Evolutionary conservation across 805 yeast species (phyloP), one percentile per base, ranked within the genome.

Genomic region (Peterozyma toletana): DNA sequence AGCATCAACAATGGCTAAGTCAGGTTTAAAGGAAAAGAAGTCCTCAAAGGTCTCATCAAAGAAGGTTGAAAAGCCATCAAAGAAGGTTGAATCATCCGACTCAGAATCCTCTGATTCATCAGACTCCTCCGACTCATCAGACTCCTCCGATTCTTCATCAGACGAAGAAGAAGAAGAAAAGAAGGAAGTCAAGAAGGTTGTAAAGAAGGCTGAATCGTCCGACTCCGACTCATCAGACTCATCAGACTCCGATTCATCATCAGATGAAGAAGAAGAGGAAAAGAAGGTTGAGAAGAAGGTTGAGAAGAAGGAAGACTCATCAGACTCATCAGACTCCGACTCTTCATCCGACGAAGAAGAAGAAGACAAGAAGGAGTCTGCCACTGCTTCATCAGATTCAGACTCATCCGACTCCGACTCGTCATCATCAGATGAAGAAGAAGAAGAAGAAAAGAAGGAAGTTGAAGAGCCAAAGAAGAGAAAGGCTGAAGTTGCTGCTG

Each of bases 401-500:
- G 45, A 42, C 34, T 34, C 37, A 11, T 41, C 47, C 9, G 47
- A 40, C 11, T 35, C 44, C 30, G 58, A 53, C 44, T 58, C 63
- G 35, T 50, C 52, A 36, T 42, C 38, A 56, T 21, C 27, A 21
- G 59, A 51, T 33, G 55, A 64, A 42, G 64, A 67, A 33, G 64
- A 61, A 37, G 60, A 57, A 48, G 67, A 66, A 47, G 60, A 56
- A 45, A 56, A 60, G 37, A 57, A 57, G 45, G 44, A 56, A 30
- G 55, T 57, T 47, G 47, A 50, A 37, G 65, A 62, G 53, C 57
- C 73, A 17, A 63, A 64, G 46, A 70, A 69, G 55, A 74, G 70
- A 45, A 73, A 66, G 48, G 64, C 62, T 37, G 71, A 66, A 44
- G 64, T 59, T 45, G 63, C 60, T 50, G 62, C 67, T 47, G 68